Evolutionary conservation across 495 filamentous ascomycete genomes (phyloP), one percentile per base, ranked within the genome.

Genomic region (Opeltia flavorubescens): DNA sequence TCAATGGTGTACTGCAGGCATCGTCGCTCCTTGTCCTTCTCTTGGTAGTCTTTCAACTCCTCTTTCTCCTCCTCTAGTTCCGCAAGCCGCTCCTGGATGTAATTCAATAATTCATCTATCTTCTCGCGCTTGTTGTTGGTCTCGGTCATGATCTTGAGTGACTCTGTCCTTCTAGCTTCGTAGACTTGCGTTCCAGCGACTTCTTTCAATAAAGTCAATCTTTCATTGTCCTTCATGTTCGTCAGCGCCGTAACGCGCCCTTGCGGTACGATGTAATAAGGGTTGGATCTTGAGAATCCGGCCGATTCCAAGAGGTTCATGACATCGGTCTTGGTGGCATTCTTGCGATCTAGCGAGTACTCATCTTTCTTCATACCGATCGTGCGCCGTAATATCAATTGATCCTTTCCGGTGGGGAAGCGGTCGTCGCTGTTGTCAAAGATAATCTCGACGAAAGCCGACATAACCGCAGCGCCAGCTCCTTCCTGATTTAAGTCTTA

Each of bases 311-410:
- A 77, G 27, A 96, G 73, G 60, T 94, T 94, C 74, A 91, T 83
- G 6, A 99, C 89, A 60, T 99, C 91, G 51, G 78, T 71, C 59
- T 94, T 94, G 21, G 88, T 95, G 18, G 87, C 87, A 53, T 91
- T 94, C 66, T 95, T 96, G 54, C 86, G 78, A 61, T 99, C 91
- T 0, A 96, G 74, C 8, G 87, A 93, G 58, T 96, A 99, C 66
- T 99, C 91, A 55, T 99, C 91, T 66, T 99, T 98, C 66, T 99
- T 96, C 44, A 88, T 71, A 25, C 89, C 91, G 54, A 99, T 96
- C 0, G 93, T 96, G 18, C 91, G 83, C 41, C 91, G 78, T 23
- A 99, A 72, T 8, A 91, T 78, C 7, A 96, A 74, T 59, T 96
- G 89, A 28, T 86, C 77, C 55, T 86, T 89, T 47, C 86, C 89